Evolutionary conservation across 177 flowering plant genomes (phyloP).

Genomic region (Vitis hybrid): DNA sequence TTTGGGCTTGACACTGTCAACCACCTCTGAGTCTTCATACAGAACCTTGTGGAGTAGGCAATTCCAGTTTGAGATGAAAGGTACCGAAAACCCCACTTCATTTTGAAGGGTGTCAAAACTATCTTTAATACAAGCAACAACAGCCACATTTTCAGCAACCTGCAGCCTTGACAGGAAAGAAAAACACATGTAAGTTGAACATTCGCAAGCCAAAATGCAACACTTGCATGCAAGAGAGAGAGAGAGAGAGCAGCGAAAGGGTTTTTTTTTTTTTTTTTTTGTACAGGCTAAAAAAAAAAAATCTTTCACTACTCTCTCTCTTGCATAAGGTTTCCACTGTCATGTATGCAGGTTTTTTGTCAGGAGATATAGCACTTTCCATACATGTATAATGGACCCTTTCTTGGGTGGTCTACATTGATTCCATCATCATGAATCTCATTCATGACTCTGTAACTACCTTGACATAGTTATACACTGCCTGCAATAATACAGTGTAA

Average conservation of each 20-base stretch:
- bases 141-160: slow-evolving; percentile 54
- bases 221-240: not conserved
- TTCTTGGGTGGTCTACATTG: too few relatives aligned
- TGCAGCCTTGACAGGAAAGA: slow-evolving; percentile 27
- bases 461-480: not conserved
- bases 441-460: not conserved
- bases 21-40: slow-evolving; percentile 17
- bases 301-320: too few relatives aligned
- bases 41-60: too few relatives aligned
- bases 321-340: too few relatives aligned
- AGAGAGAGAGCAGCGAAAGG: too few relatives aligned
- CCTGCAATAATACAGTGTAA: not conserved
- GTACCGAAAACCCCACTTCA: slow-evolving; percentile 11
- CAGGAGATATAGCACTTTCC: too few relatives aligned
- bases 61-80: slow-evolving; percentile 16
- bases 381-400: too few relatives aligned
- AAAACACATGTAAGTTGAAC: slow-evolving; percentile 8
- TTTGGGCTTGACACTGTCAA: slow-evolving; percentile 17
- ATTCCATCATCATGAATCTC: not conserved
- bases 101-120: slow-evolving; percentile 34
- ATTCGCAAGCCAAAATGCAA: not conserved
- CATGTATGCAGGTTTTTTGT: too few relatives aligned
- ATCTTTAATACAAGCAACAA: slow-evolving; percentile 42
- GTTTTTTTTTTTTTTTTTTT: too few relatives aligned
- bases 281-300: too few relatives aligned